A percentile compares a stretch with the other conserved stretches of the same genome.
phyloP scores from a whole-genome alignment of 176 grass and related monocot genomes.

The Cymbopogon citratus region DNA sequence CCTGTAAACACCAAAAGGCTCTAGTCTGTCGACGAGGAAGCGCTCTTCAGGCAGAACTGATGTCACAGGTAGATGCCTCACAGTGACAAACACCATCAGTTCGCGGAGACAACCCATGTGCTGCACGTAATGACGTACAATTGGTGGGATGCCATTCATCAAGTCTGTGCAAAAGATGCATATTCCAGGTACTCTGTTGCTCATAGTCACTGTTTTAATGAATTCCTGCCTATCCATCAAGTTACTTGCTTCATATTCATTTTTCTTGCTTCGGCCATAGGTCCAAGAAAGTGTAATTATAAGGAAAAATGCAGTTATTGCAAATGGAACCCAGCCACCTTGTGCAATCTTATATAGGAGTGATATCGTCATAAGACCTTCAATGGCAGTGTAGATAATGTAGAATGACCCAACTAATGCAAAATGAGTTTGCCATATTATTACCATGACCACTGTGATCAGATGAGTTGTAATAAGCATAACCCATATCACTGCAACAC shows the following conservation, averaged over 20 bases:
- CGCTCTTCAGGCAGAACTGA: conserved; percentile 63
- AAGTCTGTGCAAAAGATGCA: conserved; percentile 80
- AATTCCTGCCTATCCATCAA: conserved; percentile 54
- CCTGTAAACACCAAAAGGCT: conserved; percentile 54
- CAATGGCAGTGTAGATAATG: conserved; percentile 32
- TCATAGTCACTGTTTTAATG: conserved; percentile 19
- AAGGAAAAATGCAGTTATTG: conserved; percentile 64
- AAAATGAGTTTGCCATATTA: conserved; percentile 52
- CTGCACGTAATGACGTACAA: conserved; percentile 60
- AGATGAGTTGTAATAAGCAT: conserved; percentile 83
- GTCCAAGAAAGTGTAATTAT: conserved; percentile 72
- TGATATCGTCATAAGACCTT: conserved; percentile 66
- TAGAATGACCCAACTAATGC: conserved; percentile 37
- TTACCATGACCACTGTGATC: conserved; percentile 57
- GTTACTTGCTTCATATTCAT: conserved; percentile 44
- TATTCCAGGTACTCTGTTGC: conserved; percentile 44
- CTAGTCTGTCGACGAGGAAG: conserved; percentile 63
- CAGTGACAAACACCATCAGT: conserved; percentile 69
- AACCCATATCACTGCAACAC: conserved; percentile 84
- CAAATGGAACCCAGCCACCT: conserved; percentile 89
- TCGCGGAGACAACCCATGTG: conserved; percentile 49
- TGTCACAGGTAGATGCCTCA: conserved; percentile 53
- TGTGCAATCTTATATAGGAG: conserved; percentile 60
- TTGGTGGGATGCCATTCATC: conserved; percentile 76
- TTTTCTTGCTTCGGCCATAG: conserved; percentile 72